Percentiles rank a stretch among this genome's conserved stretches.
Conservation (phyloP, 352 stramenopile species). For the Phytophthora agathidicida region DNA sequence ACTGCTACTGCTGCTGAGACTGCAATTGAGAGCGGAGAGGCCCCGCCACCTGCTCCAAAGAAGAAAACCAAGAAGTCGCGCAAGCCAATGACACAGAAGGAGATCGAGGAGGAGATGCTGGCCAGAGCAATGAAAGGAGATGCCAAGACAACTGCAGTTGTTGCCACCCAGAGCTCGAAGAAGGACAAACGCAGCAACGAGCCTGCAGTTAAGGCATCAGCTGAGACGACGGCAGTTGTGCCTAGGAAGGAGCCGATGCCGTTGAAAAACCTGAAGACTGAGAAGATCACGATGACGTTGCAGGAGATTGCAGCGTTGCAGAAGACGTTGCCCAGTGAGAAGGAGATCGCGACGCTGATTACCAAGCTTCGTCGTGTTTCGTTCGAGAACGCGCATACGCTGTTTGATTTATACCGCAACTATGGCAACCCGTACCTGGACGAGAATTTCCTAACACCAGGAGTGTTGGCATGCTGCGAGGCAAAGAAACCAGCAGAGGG, state of each 20-base stretch:
- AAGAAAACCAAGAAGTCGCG: constrained; percentile 18
- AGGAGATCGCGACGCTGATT: constrained; percentile 67
- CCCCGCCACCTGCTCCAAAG: background rate
- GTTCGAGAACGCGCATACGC: constrained; percentile 74
- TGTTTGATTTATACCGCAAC: constrained; percentile 89
- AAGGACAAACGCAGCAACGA: constrained; percentile 18
- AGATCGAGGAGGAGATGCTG: constrained; percentile 47
- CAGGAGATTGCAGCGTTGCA: constrained; percentile 77
- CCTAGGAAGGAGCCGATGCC: constrained; percentile 24
- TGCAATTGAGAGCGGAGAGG: background rate
- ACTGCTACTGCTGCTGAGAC: constrained; percentile 2
- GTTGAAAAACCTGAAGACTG: constrained; percentile 46
- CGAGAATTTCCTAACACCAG: constrained; percentile 80
- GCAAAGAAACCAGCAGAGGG: constrained; percentile 74
- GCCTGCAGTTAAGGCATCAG: background rate
- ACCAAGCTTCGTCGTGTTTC: constrained; percentile 68
- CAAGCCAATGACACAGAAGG: constrained; percentile 34
- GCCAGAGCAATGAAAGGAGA: constrained; percentile 25
- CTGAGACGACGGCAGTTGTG: constrained; percentile 24
- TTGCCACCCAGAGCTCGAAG: background rate
- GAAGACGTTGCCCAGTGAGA: constrained; percentile 72
- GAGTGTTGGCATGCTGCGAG: constrained; percentile 80
- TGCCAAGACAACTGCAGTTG: constrained; percentile 1
- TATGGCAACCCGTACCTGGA: constrained; percentile 87
- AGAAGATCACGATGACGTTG: constrained; percentile 79